Base-by-base conservation (phyloP, 805 yeast genomes). In the Nakazawaea ambrosiae region DNA sequence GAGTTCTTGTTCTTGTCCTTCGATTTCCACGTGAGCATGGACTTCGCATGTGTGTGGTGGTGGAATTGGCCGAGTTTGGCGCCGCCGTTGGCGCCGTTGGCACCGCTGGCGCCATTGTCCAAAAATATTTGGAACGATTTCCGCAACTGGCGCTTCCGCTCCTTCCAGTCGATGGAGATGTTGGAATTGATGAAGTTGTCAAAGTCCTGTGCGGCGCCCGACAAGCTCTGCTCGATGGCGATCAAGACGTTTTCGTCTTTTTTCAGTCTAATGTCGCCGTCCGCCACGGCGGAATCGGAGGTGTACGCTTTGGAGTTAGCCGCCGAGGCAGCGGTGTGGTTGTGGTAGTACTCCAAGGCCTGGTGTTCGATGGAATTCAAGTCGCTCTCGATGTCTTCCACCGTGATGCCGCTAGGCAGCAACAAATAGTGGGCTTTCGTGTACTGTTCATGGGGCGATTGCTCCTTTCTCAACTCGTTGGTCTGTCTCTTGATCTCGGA, bases 371-470 rank as follows among this genome's bases (percentile, higher is more conserved):
- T 54, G 27, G 70, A 47, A 34, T 68, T 66, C 40, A 81, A 58
- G 34, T 77, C 80, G 23, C 60, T 60, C 46, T 84, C 88, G 27
- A 89, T 77, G 40, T 86, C 92, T 49, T 86, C 95, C 35, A 90
- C 80, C 29, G 85, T 78, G 36, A 88, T 73, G 1, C 97, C 97
- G 51, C 90, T 81, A 1, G 89, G 84, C 5, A 96, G 96, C 31
- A 90, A 64, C 27, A 92, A 63, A 55, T 92, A 92, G 53, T 92
- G 97, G 2, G 85, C 92, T 49, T 78, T 80, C 2, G 87, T 80
- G 50, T 62, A 70, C 4, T 65, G 67, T 30, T 61, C 57, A 8
- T 50, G 47, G 31, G 63, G 63, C 11, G 54, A 49, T 15, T 53
- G 53, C 26, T 65, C 69, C 40, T 66, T 70, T 39, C 87, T 66